Base-by-base conservation (phyloP, 176 grass and related monocot genomes). In the Carex myosuroides region DNA sequence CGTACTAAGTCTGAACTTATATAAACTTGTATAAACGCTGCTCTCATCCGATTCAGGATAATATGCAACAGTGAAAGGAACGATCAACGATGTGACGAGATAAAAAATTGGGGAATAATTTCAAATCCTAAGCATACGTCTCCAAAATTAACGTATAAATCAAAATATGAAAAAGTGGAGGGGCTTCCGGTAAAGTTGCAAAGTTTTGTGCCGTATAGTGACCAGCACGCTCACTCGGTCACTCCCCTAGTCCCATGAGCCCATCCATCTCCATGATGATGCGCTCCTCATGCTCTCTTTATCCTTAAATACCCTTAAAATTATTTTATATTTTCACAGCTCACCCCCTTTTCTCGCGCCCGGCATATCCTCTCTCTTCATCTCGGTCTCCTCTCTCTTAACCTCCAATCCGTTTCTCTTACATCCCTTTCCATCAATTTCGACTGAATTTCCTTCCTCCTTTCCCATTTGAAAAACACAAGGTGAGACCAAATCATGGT, bases 381-480 rank as follows among this genome's bases (percentile, higher is more conserved):
- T n/a, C n/a, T n/a, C n/a, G n/a, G n/a, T n/a, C n/a, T 14, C 8
- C 61, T 67, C 79, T 74, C 80, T 81, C 85, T 62, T 59, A 0
- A 35, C 48, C 5, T 85, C 85, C 88, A 72, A 70, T 66, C 79
- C 83, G 79, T 85, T 52, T 88, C 73, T 84, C 85, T 79, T 62
- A 8, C 32, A 37, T 44, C 53, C 70, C 46, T 56, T 60, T 82
- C 58, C 64, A 86, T 86, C 82, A 84, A 79, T 39, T 64, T 54
- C 52, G 70, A 86, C 87, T 66, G n/a, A 44, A 50, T 76, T 83
- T 68, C 75, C 77, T 89, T 72, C 65, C 60, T 24, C 66, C 35
- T 74, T 18, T 68, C 39, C 16, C 44, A 83, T 83, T 82, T 83
- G 81, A 81, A 64, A 81, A 81, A 8, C 59, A 42, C 78, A 62